These are phyloP conservation scores for Cryptococcus wingfieldii DNA, from an alignment of 1,284 basidiomycete species.

Conservation along the genomic window DNA sequence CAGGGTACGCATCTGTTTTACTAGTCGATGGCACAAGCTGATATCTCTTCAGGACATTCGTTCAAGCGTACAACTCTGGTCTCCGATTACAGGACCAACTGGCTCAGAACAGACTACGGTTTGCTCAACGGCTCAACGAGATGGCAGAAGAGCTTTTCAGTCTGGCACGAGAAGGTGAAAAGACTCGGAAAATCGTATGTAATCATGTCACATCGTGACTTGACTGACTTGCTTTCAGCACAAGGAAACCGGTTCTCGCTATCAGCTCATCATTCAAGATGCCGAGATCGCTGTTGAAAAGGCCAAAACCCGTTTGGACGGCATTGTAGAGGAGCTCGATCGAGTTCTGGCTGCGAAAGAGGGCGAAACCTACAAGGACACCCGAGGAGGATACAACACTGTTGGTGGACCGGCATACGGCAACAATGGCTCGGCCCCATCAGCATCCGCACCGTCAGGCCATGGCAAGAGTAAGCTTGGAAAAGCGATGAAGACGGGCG, in stretches of 20 bases:
- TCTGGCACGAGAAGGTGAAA: constrained; percentile 87
- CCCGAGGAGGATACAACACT: constrained; percentile 50
- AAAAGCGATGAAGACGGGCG: constrained; percentile 84
- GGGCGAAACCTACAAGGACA: constrained; percentile 80
- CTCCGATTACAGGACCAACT: constrained; percentile 84
- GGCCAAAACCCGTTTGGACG: constrained; percentile 77
- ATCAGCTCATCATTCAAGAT: constrained; percentile 83
- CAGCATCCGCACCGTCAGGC: background rate
- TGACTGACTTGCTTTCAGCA: constrained; percentile 54
- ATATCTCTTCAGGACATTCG: constrained; percentile 63
- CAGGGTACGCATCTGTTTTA: constrained; percentile 61
- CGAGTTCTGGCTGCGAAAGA: constrained; percentile 90
- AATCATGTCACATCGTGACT: background rate
- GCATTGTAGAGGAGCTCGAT: constrained; percentile 90
- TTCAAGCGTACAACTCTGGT: constrained; percentile 78
- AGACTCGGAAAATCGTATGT: constrained; percentile 76
- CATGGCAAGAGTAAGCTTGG: constrained; percentile 42
- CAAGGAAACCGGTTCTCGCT: constrained; percentile 80
- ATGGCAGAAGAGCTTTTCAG: constrained; percentile 91
- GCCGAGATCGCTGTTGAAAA: constrained; percentile 87
- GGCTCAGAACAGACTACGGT: constrained; percentile 80
- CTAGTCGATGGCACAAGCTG: background rate
- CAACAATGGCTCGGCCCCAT: background rate
- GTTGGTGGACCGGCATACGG: constrained; percentile 1
- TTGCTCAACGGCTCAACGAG: constrained; percentile 80